These are phyloP conservation scores for Acacia confusa DNA, from an alignment of 306 rosid species.

Conservation along the genomic window DNA sequence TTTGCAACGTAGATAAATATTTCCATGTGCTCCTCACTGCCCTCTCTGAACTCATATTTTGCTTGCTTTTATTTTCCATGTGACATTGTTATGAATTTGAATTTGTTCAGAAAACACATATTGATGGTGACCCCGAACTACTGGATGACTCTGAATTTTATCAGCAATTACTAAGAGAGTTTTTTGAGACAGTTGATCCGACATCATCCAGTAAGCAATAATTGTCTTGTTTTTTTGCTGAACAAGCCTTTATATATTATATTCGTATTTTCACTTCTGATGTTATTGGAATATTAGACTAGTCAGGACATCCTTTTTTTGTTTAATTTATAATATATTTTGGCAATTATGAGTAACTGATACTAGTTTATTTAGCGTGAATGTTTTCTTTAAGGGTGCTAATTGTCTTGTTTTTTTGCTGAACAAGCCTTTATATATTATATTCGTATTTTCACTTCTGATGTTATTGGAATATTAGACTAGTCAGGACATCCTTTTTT, in stretches of 20 bases:
- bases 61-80: neutral
- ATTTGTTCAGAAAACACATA: constrained; percentile 51
- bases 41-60: neutral
- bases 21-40: neutral
- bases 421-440: neutral
- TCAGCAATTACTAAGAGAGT: constrained; percentile 83
- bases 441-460: constrained; percentile 4
- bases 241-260: neutral
- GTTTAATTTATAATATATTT: neutral
- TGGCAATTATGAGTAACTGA: constrained; percentile 6
- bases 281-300: constrained; percentile 2
- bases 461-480: constrained; percentile 5
- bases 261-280: constrained; percentile 4
- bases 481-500: neutral
- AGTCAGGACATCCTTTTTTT: neutral
- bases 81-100: constrained; percentile 18
- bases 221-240: constrained; percentile 7
- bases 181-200: constrained; percentile 82
- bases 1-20: neutral
- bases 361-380: neutral
- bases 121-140: constrained; percentile 74
- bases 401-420: too few species aligned
- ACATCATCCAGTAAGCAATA: constrained; percentile 61
- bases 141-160: constrained; percentile 87
- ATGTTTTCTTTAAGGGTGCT: neutral